Conservation (phyloP, 257 asterid genomes). For the Solanum gracilifrons region DNA sequence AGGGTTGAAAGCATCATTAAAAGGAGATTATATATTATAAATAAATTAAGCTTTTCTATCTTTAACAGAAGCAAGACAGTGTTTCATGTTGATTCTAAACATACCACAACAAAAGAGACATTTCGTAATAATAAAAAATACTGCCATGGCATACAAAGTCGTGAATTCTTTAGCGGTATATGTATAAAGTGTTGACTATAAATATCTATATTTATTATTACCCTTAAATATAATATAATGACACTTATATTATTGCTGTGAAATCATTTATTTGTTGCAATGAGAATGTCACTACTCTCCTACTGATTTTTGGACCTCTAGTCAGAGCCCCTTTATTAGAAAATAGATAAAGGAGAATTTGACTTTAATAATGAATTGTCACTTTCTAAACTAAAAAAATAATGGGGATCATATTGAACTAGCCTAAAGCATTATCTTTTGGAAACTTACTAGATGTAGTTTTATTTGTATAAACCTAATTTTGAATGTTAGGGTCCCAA, state of each 20-base stretch:
- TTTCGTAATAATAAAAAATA: too few species aligned
- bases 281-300: not conserved
- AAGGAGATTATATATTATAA: not conserved
- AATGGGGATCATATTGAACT: not conserved
- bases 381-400: not conserved
- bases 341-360: not conserved
- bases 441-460: slow-evolving; percentile 2
- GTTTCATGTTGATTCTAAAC: not conserved
- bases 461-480: slow-evolving; percentile 8
- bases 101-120: not conserved
- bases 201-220: too few species aligned
- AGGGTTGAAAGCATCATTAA: not conserved
- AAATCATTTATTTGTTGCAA: not conserved
- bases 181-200: too few species aligned
- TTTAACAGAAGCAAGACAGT: not conserved
- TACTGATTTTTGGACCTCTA: not conserved
- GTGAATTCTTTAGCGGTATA: not conserved
- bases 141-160: not conserved
- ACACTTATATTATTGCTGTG: too few species aligned
- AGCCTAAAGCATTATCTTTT: not conserved
- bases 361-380: slow-evolving; percentile 11
- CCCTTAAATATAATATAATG: too few species aligned
- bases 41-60: not conserved
- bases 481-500: not conserved
- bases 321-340: not conserved